Conservation (phyloP, 2,329 filamentous ascomycete genomes). For the Penicillium frequentans region DNA sequence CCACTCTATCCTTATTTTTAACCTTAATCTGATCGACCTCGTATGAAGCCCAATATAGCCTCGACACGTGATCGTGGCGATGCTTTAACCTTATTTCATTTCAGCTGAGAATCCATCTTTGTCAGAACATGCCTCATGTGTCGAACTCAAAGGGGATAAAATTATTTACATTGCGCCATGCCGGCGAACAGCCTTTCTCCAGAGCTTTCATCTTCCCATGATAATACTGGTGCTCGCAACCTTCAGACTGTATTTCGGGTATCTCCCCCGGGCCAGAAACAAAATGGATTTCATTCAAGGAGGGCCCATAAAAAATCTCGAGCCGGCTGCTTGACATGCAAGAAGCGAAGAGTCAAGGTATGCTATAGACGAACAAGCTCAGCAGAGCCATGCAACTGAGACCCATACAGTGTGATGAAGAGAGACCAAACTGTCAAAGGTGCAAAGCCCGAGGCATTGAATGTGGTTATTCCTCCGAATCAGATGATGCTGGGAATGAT, state of each 20-base stretch:
- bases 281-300: conserved; percentile 6
- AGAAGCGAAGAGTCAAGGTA: conserved; percentile 32
- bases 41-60: not conserved
- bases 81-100: conserved; percentile 1
- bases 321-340: conserved; percentile 29
- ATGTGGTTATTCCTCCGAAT: conserved; percentile 22
- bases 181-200: not conserved
- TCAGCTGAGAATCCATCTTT: not conserved
- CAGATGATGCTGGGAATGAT: not conserved
- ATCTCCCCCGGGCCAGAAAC: not conserved
- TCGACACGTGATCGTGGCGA: conserved; percentile 7
- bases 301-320: conserved; percentile 29
- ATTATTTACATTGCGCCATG: not conserved
- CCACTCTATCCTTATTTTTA: not conserved
- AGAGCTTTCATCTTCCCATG: not conserved
- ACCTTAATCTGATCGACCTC: not conserved
- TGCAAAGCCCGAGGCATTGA: conserved; percentile 23
- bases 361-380: not conserved
- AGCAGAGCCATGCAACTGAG: not conserved
- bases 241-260: conserved; percentile 15
- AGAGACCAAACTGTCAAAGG: conserved; percentile 25
- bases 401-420: conserved; percentile 29
- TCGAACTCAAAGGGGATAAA: not conserved
- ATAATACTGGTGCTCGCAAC: not conserved
- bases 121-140: not conserved